Evolutionary conservation across 106 monocot species (phyloP).

Genomic region (Vanilla planifolia): DNA sequence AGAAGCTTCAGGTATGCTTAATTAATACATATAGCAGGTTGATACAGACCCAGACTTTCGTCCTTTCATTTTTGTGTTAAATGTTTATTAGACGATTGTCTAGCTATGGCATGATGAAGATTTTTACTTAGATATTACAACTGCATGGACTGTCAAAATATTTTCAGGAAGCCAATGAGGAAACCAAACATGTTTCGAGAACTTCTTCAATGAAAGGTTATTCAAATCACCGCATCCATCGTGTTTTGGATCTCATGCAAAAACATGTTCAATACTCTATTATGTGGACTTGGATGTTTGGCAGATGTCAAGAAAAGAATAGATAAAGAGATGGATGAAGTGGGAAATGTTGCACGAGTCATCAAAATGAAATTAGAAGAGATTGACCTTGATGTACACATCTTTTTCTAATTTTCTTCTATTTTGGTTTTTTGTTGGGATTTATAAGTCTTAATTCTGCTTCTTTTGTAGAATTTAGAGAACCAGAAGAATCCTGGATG

Average conservation of each 20-base stretch:
- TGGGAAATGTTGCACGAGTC: conserved; percentile 27
- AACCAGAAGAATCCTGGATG: conserved; percentile 38
- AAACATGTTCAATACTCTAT: too few species aligned
- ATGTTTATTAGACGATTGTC: too few species aligned
- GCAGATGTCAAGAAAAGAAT: conserved; percentile 46
- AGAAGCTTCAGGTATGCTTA: conserved; percentile 39
- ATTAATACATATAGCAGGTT: not conserved
- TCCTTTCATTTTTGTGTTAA: too few species aligned
- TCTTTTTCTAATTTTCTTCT: too few species aligned
- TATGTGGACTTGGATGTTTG: not conserved
- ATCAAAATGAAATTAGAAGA: conserved; percentile 51
- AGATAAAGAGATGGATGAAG: conserved; percentile 59
- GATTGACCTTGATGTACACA: conserved; percentile 42
- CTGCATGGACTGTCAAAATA: not conserved
- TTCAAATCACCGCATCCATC: too few species aligned
- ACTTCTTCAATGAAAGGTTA: conserved; percentile 64
- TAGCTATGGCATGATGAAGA: too few species aligned
- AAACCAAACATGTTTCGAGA: conserved; percentile 37
- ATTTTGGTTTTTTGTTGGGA: too few species aligned
- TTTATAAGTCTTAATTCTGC: not conserved
- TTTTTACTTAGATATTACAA: too few species aligned
- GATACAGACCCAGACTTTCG: not conserved
- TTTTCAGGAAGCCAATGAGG: conserved; percentile 41
- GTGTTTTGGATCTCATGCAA: too few species aligned
- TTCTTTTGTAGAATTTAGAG: conserved; percentile 29